Evolutionary conservation across 2,329 filamentous ascomycete genomes (phyloP), one percentile per base, ranked within the genome.

Genomic region (Trichophyton schoenleinii): DNA sequence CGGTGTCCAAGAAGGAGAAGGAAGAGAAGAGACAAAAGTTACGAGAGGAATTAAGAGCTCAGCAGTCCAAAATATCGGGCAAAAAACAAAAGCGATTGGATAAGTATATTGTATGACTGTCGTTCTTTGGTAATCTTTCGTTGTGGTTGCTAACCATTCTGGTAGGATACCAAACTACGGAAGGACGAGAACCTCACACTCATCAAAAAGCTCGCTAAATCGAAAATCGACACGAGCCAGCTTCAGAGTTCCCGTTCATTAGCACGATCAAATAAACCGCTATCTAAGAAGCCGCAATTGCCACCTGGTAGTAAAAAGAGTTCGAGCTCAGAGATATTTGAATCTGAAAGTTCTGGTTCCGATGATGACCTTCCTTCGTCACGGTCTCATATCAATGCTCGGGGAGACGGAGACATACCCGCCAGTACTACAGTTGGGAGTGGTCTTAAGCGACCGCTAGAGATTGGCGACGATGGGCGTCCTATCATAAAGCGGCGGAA

Each of bases 151-250:
- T 60, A 44, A 42, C 63, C 57, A 64, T 63, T 53, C 53, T 25
- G 48, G 7, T 48, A 82, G 80, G 91, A 97, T 69, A 94, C 83
- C 62, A 99, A 99, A 80, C 79, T 99, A 53, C 88, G 86, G 73
- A 96, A 95, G 73, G 94, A 99, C 70, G 92, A 97, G 73, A 95
- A 89, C 69, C 80, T 89, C 31, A 87, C 85, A 61, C 78, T 99
- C 34, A 80, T 97, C 67, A 88, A 88, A 70, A 91, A 94, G 71
- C 80, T 99, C 28, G 57, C 59, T 7, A 80, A 84, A 63, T 81
- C 84, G 60, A 91, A 87, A 69, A 83, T 94, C 66, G 91, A 97
- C 71, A 95, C 89, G 0, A 89, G 83, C 64, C 77, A 90, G 20
- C 87, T 95, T 64, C 81, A 85, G 62, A 96, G 90, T 71, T 88